Conservation (phyloP, 257 asterid species). For the Nicotiana sylvestris region DNA sequence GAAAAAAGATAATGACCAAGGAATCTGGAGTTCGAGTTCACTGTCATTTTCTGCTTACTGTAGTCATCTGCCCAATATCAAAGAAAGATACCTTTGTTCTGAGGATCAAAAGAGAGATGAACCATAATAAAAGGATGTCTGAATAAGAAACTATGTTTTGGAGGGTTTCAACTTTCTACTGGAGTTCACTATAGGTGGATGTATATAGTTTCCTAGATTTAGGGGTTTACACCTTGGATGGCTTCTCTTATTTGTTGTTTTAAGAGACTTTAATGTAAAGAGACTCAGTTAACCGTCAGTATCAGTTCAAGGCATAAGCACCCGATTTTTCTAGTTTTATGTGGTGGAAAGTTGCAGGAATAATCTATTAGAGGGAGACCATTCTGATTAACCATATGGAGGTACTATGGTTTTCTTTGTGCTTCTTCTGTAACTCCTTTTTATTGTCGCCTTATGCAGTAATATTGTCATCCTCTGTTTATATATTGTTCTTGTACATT, state of each 20-base stretch:
- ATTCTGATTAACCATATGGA: background rate
- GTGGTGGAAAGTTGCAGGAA: conserved; percentile 1
- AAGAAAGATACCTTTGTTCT: background rate
- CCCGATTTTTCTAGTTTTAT: background rate
- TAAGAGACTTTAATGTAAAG: background rate
- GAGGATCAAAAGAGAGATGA: background rate
- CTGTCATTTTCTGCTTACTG: background rate
- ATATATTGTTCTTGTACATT: background rate
- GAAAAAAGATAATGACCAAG: background rate
- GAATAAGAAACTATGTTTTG: background rate
- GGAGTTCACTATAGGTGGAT: background rate
- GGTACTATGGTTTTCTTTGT: background rate
- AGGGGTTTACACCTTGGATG: background rate
- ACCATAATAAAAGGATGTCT: background rate
- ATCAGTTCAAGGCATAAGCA: background rate
- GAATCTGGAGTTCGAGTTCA: background rate
- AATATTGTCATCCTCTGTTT: background rate
- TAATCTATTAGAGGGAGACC: conserved; percentile 4
- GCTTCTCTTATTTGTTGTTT: background rate
- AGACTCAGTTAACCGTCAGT: background rate
- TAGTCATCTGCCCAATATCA: background rate
- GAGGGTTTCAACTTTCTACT: background rate
- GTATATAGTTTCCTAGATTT: background rate
- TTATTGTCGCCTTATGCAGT: background rate
- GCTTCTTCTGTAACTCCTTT: background rate